Evolutionary conservation across 2,329 filamentous ascomycete genomes (phyloP), one percentile per base, ranked within the genome.

Genomic region (Aspergillus sp.): DNA sequence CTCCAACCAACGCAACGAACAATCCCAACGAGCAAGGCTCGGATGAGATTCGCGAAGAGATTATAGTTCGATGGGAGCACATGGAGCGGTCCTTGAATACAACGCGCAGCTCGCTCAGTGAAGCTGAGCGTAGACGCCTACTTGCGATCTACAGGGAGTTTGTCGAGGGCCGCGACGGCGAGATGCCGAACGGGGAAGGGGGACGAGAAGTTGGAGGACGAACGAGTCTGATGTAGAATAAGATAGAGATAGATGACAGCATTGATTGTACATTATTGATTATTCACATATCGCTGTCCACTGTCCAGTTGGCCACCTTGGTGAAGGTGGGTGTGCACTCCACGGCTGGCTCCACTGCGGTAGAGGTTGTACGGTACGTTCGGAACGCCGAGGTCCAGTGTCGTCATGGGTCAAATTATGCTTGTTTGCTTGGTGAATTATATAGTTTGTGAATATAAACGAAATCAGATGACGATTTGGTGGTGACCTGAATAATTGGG

Each of bases 131-230:
- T 67, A 81, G 79, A 61, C 80, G 93, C 59, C 75, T 99, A 64
- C 82, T 85, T 67, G 85, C 84, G 41, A 97, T 99, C 60, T 99
- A 99, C 72, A 81, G 83, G 15, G 95, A 99, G 77, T 99, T 99
- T 79, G 88, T 97, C 0, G 90, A 91, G 4, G 93, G 92, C 0
- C 83, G 95, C 65, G 96, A 93, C 73, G 95, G 95, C 7, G 93
- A 98, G 79, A 92, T 99, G 91, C 91, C 88, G 59, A 93, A 89
- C 74, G 95, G 95, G 2, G 91, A 98, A 75, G 92, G 90, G 0
- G 90, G 89, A 56, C 96, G 88, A 74, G 95, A 98, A 76, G 86
- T 99, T 76, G 95, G 95, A 7, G 95, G 93, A 13, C 82, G 95
- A 71, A 93, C 89, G 67, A 98, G 92, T 76, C 80, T 99, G 75